Conservation (phyloP, 2,329 filamentous ascomycete species). For the Aspergillus spinulosporus region DNA sequence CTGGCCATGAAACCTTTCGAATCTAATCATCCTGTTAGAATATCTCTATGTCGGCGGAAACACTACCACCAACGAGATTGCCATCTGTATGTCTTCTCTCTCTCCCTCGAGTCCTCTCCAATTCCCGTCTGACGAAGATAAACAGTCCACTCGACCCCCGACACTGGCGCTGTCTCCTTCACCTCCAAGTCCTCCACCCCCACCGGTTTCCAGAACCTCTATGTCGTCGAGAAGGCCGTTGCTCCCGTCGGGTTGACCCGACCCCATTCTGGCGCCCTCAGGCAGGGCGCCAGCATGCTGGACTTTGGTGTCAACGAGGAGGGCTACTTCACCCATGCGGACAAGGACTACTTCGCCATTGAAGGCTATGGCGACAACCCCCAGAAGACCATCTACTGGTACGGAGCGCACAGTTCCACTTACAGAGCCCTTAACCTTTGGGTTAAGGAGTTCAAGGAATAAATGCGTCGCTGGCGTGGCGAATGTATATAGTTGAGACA, state of each 20-base stretch:
- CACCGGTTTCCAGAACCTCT: conserved; percentile 33
- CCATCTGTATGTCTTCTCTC: conserved; percentile 19
- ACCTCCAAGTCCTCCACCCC: conserved; percentile 25
- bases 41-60: conserved; percentile 26
- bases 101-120: no score
- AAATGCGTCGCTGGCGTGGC: neutral
- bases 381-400: conserved; percentile 30
- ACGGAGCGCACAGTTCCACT: conserved; percentile 26
- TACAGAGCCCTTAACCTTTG: conserved; percentile 23
- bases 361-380: conserved; percentile 25
- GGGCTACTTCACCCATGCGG: conserved; percentile 30
- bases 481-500: neutral
- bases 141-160: conserved; percentile 18
- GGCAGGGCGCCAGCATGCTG: conserved; percentile 25
- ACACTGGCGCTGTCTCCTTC: conserved; percentile 27
- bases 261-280: conserved; percentile 31
- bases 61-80: conserved; percentile 24
- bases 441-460: conserved; percentile 27
- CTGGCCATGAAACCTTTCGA: neutral
- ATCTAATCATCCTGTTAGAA: conserved; percentile 14
- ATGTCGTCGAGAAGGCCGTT: conserved; percentile 27
- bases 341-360: conserved; percentile 28
- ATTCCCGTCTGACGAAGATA: no score
- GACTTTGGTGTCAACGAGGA: conserved; percentile 30
- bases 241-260: conserved; percentile 25